A percentile compares a stretch with the other conserved stretches of the same genome.
phyloP scores from a whole-genome alignment of 306 rosid species.

The Medicago lupulina region DNA sequence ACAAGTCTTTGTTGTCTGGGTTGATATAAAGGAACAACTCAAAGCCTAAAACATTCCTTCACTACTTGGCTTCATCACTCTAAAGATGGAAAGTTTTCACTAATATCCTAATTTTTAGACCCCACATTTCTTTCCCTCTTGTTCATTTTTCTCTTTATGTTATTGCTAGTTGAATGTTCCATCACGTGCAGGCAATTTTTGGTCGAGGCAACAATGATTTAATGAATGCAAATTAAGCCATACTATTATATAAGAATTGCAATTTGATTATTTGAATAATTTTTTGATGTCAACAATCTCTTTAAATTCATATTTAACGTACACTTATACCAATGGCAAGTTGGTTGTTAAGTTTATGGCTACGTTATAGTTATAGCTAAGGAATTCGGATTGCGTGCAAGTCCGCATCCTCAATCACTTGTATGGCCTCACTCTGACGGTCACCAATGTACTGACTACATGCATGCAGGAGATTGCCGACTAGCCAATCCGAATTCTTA shows the following conservation, averaged over 20 bases:
- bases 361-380: neutral
- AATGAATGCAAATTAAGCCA: neutral
- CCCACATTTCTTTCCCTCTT: slow-evolving; percentile 29
- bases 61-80: slow-evolving; percentile 34
- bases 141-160: slow-evolving; percentile 26
- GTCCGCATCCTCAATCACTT: neutral
- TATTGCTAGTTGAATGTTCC: slow-evolving; percentile 39
- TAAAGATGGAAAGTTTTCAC: slow-evolving; percentile 42
- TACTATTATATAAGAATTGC: neutral
- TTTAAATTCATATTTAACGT: neutral
- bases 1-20: slow-evolving; percentile 50
- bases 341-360: slow-evolving; percentile 20
- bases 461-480: neutral
- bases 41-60: slow-evolving; percentile 42
- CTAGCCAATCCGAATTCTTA: no score
- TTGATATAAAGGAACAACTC: slow-evolving; percentile 16
- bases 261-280: neutral
- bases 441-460: neutral
- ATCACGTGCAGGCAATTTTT: slow-evolving; percentile 13
- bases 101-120: slow-evolving; percentile 10
- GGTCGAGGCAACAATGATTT: slow-evolving; percentile 22
- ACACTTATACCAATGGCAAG: neutral
- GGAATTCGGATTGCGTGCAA: neutral
- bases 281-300: slow-evolving; percentile 6
- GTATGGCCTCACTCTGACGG: neutral